Evolutionary conservation across 1,139 yeast species (phyloP).

Genomic region (Suhomyces wounanorum): DNA sequence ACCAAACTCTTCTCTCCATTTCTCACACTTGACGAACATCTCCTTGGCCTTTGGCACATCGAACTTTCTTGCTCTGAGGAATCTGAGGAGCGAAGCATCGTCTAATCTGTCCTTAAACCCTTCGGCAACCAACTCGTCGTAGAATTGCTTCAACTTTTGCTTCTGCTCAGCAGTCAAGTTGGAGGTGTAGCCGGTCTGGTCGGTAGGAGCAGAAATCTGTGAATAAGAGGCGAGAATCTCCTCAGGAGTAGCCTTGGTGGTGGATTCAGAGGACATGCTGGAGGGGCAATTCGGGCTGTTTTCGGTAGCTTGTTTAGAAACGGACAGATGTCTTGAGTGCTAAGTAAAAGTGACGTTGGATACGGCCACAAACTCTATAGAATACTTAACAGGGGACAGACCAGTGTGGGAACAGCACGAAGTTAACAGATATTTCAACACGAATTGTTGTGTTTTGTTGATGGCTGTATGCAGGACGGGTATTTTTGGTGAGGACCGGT

Average conservation of each 20-base stretch:
- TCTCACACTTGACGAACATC: slow-evolving; percentile 87
- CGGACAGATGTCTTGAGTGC: neutral
- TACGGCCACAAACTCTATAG: neutral
- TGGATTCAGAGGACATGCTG: slow-evolving; percentile 7
- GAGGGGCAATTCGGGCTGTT: neutral
- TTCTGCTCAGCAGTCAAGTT: slow-evolving; percentile 71
- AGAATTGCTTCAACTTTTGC: slow-evolving; percentile 57
- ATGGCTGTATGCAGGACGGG: slow-evolving; percentile 10
- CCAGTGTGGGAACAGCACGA: slow-evolving; percentile 2
- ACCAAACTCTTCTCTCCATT: slow-evolving; percentile 88
- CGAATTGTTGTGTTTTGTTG: slow-evolving; percentile 10
- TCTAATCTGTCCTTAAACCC: slow-evolving; percentile 80
- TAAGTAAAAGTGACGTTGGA: neutral
- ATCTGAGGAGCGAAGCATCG: slow-evolving; percentile 86
- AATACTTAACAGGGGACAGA: neutral
- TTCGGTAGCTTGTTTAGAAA: neutral
- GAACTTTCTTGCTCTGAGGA: slow-evolving; percentile 93
- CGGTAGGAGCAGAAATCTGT: slow-evolving; percentile 61
- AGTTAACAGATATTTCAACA: slow-evolving; percentile 9
- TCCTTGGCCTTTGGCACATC: slow-evolving; percentile 75
- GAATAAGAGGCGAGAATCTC: slow-evolving; percentile 58
- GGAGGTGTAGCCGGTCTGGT: slow-evolving; percentile 79
- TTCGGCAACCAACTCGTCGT: slow-evolving; percentile 55
- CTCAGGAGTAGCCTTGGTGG: slow-evolving; percentile 13
- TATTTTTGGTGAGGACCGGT: neutral